Evolutionary conservation across 2,329 filamentous ascomycete species (phyloP).

Genomic region (Venturia pyrina): DNA sequence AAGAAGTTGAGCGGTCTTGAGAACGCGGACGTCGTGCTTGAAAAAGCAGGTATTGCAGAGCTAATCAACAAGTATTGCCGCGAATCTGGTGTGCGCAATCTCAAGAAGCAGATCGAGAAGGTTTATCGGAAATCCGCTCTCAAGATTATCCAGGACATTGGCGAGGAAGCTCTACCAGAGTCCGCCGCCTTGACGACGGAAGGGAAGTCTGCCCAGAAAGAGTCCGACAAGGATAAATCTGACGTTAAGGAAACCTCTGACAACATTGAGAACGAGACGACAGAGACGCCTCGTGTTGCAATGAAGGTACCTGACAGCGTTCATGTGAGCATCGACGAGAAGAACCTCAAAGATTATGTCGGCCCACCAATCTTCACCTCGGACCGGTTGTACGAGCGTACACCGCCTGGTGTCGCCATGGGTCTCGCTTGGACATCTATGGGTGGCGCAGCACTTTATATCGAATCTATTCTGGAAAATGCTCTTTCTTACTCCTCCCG

Average conservation of each 20-base stretch:
- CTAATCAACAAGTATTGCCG: slow-evolving; percentile 98
- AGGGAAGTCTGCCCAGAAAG: slow-evolving; percentile 67
- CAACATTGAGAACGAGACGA: slow-evolving; percentile 48
- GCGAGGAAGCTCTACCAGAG: slow-evolving; percentile 73
- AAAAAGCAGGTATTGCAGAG: slow-evolving; percentile 82
- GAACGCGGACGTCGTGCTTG: slow-evolving; percentile 79
- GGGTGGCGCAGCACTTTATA: slow-evolving; percentile 91
- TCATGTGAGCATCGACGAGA: slow-evolving; percentile 75
- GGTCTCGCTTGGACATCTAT: slow-evolving; percentile 96
- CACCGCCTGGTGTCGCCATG: slow-evolving; percentile 92
- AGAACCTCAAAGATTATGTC: slow-evolving; percentile 92
- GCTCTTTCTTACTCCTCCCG: slow-evolving; percentile 63
- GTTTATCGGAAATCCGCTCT: slow-evolving; percentile 94
- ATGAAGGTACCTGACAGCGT: slow-evolving; percentile 79
- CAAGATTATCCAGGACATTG: slow-evolving; percentile 92
- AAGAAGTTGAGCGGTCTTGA: slow-evolving; percentile 88
- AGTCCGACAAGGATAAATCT: slow-evolving; percentile 55
- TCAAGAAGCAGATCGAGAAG: slow-evolving; percentile 99
- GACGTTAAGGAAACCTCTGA: slow-evolving; percentile 53
- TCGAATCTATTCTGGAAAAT: slow-evolving; percentile 89
- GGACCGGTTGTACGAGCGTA: slow-evolving; percentile 87
- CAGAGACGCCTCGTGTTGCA: slow-evolving; percentile 59
- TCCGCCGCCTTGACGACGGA: slow-evolving; percentile 75
- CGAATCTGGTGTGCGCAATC: slow-evolving; percentile 90
- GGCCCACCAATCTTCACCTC: slow-evolving; percentile 92